Evolutionary conservation across 768 basidiomycete species (phyloP), one percentile per base, ranked within the genome.

Genomic region (Coprinellus aureogranulatus): DNA sequence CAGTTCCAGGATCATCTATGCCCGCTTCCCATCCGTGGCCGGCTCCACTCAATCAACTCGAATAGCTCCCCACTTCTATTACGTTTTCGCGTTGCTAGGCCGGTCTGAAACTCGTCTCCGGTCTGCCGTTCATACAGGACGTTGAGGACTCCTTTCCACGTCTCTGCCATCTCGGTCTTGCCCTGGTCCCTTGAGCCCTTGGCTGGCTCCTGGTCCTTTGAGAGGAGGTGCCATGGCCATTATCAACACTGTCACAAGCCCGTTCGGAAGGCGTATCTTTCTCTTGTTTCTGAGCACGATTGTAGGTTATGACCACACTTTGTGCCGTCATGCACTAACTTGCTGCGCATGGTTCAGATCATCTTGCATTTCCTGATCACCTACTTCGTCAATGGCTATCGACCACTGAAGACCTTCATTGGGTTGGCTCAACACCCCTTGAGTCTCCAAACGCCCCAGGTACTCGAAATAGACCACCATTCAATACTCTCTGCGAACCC

Each of bases 311-410:
- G n/a, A 9, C 1, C 2, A 11, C 30, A 2, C n/a, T 3, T 16
- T 22, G 18, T 34, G 49, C 16, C n/a, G 30, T 44, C 11, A 51
- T 10, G 27, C 18, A 22, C 28, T 34, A 16, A 51, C 31, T n/a
- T 12, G 1, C 27, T 5, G 30, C 25, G n/a, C 49, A n/a, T n/a
- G n/a, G n/a, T n/a, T n/a, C n/a, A 51, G 49, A 23, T 51, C 28
- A 18, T 30, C 5, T 27, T 27, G 16, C 31, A 51, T 28, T 51
- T 51, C n/a, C 20, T 51, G 30, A 8, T 37, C 9, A 28, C 28
- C 31, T 51, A 27, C 45, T 55, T 58, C 37, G 25, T 39, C 42
- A 46, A 52, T 34, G 50, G 46, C 41, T 51, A 57, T 20, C 47
- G 16, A 6, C 40, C 28, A 10, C 25, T 51, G 10, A 30, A 22